Conservation (phyloP, 257 asterid genomes). For the Gynochthodes officinalis region DNA sequence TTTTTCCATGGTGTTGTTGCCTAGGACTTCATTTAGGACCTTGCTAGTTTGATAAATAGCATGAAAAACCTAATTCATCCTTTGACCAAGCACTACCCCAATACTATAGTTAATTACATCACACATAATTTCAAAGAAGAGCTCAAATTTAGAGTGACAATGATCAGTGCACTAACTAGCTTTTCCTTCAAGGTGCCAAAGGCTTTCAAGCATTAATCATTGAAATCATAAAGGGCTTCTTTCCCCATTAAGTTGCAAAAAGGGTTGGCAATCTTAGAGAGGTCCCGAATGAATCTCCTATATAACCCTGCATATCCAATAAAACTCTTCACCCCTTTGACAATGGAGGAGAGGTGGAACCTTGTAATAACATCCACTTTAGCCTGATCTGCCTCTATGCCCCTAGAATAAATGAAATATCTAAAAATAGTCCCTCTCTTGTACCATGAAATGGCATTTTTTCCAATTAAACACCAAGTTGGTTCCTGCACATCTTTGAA, state of each 20-base stretch:
- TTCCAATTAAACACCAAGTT: constrained; percentile 7
- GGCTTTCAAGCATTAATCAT: too few relatives aligned
- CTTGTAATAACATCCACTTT: not conserved
- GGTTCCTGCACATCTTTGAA: not conserved
- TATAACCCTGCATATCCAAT: not conserved
- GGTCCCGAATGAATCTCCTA: not conserved
- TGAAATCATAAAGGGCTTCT: too few relatives aligned
- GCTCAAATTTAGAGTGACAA: too few relatives aligned
- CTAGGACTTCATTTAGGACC: too few relatives aligned
- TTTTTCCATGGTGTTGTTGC: too few relatives aligned
- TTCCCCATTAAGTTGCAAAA: not conserved
- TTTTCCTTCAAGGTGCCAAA: too few relatives aligned
- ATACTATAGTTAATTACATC: too few relatives aligned
- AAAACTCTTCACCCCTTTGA: not conserved
- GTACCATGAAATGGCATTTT: constrained; percentile 14
- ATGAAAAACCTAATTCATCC: too few relatives aligned
- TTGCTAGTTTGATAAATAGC: too few relatives aligned
- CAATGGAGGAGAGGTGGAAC: not conserved
- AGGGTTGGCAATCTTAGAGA: not conserved
- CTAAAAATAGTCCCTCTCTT: constrained; percentile 5
- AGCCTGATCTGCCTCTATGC: not conserved
- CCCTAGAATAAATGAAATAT: not conserved
- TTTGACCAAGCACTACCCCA: too few relatives aligned
- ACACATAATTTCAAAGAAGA: too few relatives aligned
- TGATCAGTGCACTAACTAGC: too few relatives aligned